Base-by-base conservation (phyloP, 2,329 filamentous ascomycete species). In the Verticillium albo-atrum region DNA sequence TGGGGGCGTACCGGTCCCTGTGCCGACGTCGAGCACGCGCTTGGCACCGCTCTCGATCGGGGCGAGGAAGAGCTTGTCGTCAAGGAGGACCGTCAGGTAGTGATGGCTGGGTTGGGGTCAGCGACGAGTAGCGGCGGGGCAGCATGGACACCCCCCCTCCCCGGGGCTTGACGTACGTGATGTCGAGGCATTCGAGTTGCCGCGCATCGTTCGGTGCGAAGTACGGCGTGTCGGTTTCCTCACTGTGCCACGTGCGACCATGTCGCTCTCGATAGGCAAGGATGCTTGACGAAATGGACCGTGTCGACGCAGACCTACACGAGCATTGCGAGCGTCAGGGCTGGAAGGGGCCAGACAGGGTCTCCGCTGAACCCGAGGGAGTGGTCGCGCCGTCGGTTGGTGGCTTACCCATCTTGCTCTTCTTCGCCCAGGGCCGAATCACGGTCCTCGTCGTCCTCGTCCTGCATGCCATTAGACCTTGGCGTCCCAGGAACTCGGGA, bases 1-100 rank as follows among this genome's bases (percentile, higher is more conserved):
- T 3, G 15, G 2, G n/a, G 10, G 42, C 42, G 83, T 75, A 26
- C 78, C 79, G 28, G 76, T 79, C 1, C 79, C 80, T 9, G 58
- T 62, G 4, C 60, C 55, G 1, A 62, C 9, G 2, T 62, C 58
- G 0, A 60, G n/a, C 6, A 60, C 35, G 3, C 30, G 54, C 3
- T 56, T 55, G 1, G 60, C 58, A 14, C 30, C 9, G 51, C 6
- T n/a, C 26, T 34, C 25, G 5, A 62, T 10, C 0, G 61, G 61
- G 0, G 61, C 54, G 6, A 62, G 58, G 27, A 62, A 56, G 3
- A 62, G 61, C 34, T 51, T 37, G 25, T 60, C 54, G 20, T 53
- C 56, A 3, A 60, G 51, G 7, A 62, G 56, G 52, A 34, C 54
- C 12, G 53, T 34, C 37, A 60, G 54, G 23, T 23, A 55, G 47